Base-by-base conservation (phyloP, 2,329 filamentous ascomycete genomes). In the Fusarium sp. region DNA sequence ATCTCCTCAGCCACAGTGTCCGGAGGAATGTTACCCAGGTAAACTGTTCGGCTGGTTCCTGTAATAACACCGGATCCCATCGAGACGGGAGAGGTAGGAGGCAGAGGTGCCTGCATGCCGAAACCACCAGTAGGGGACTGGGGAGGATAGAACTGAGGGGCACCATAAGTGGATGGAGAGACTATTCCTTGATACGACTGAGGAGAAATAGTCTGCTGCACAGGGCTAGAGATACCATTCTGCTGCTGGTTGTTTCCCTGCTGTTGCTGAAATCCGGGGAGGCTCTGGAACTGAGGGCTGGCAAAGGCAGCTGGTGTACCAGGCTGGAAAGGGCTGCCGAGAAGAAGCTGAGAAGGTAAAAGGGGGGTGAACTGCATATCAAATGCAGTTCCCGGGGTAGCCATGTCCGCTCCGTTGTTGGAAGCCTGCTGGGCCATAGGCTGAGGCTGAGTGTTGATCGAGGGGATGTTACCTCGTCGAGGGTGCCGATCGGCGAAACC, bases 351-450 rank as follows among this genome's bases (percentile, higher is more conserved):
- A 37, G 95, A 98, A 38, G 96, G 96, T 40, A 99, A 89, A 73
- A 99, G 88, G 72, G 96, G 95, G 14, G 96, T 98, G 83, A 98
- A 98, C 83, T 98, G 96, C 95, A 98, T 98, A 79, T 98, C 96
- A 79, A 94, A 97, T 45, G 89, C 94, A 56, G 94, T 95, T 45
- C 93, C 94, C 18, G 96, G 95, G 27, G 93, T 95, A 73, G 92
- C 87, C 89, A 97, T 90, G 72, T 97, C 94, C 76, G 87, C 88
- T 65, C 83, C 85, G 80, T 87, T 89, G 77, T 88, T 87, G 40
- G 78, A 74, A 18, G 73, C 67, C 64, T 77, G 73, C 65, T 81
- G 85, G 74, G 77, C 81, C 81, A 92, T 87, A 70, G 89, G 85
- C 78, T 92, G 91, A 30, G 96, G 85, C 78, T 92, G 91, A 26